Evolutionary conservation across 1,284 basidiomycete genomes (phyloP).

Genomic region (Ustilago hordei): DNA sequence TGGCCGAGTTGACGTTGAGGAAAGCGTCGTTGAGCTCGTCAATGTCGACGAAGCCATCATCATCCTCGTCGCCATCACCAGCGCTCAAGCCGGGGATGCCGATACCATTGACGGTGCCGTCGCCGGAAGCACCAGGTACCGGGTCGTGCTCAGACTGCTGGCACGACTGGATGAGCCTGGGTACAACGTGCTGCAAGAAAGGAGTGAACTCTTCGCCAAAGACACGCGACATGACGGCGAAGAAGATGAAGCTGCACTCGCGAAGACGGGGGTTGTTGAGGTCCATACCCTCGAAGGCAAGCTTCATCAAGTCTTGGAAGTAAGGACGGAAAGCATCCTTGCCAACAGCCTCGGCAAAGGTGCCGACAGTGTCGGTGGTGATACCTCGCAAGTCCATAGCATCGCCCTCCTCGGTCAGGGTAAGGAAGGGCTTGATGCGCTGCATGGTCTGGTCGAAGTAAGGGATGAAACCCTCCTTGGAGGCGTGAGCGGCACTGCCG

Average conservation of each 20-base stretch:
- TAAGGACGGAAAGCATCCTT: slow-evolving; percentile 93
- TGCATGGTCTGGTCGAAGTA: slow-evolving; percentile 96
- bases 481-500: slow-evolving; percentile 97
- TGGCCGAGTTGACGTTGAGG: slow-evolving; percentile 85
- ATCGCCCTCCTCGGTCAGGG: slow-evolving; percentile 82
- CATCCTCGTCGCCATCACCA: slow-evolving; percentile 77
- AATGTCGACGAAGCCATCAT: slow-evolving; percentile 74
- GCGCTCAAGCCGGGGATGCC: slow-evolving; percentile 76
- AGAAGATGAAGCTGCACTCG: slow-evolving; percentile 98
- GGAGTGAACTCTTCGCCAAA: slow-evolving; percentile 93
- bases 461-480: slow-evolving; percentile 88
- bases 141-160: slow-evolving; percentile 77
- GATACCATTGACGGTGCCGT: slow-evolving; percentile 71
- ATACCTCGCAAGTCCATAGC: slow-evolving; percentile 92
- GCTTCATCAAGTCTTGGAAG: slow-evolving; percentile 94
- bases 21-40: slow-evolving; percentile 78
- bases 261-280: slow-evolving; percentile 86
- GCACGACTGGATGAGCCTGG: slow-evolving; percentile 85
- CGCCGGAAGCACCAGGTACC: slow-evolving; percentile 65
- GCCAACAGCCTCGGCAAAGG: slow-evolving; percentile 96
- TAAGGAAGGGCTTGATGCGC: slow-evolving; percentile 85
- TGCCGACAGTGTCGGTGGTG: slow-evolving; percentile 97
- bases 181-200: slow-evolving; percentile 88
- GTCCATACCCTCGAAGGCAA: slow-evolving; percentile 89
- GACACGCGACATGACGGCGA: slow-evolving; percentile 95